These are phyloP conservation scores for Dichotomocladium elegans DNA, from an alignment of 371 early-diverging fungal genomes.

Conservation along the genomic window DNA sequence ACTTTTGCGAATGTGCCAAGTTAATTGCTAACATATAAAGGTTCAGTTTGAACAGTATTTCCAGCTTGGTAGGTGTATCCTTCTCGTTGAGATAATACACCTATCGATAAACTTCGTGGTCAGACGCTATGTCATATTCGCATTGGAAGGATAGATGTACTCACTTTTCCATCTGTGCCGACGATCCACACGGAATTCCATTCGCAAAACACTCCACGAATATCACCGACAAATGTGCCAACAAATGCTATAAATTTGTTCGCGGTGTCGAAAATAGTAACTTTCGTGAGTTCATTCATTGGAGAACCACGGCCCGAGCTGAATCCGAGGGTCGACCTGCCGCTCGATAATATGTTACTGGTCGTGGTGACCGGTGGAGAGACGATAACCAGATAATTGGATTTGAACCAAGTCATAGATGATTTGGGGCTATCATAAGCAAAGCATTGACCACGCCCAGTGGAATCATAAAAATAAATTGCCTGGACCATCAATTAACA, in stretches of 20 bases:
- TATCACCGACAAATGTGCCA: conserved; percentile 68
- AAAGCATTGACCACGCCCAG: conserved; percentile 92
- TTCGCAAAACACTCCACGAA: conserved; percentile 71
- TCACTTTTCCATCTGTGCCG: conserved; percentile 75
- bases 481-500: conserved; percentile 61
- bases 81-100: conserved; percentile 83
- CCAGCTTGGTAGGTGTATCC: conserved; percentile 82
- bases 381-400: conserved; percentile 71
- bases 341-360: conserved; percentile 27
- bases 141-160: too few species aligned
- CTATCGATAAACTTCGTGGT: too few species aligned
- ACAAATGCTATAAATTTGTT: conserved; percentile 88
- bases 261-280: conserved; percentile 87
- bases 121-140: too few species aligned
- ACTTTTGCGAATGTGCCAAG: conserved; percentile 71
- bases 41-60: conserved; percentile 83
- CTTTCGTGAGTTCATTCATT: conserved; percentile 51
- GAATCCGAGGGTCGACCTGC: conserved; percentile 28
- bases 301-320: conserved; percentile 17
- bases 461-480: conserved; percentile 85
- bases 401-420: conserved; percentile 70
- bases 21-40: conserved; percentile 85
- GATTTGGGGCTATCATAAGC: conserved; percentile 84
- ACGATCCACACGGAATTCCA: conserved; percentile 91
- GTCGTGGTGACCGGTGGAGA: conserved; percentile 60